phyloP scores from a whole-genome alignment of 371 early-diverging fungal species.

The Rhizomucor miehei region DNA sequence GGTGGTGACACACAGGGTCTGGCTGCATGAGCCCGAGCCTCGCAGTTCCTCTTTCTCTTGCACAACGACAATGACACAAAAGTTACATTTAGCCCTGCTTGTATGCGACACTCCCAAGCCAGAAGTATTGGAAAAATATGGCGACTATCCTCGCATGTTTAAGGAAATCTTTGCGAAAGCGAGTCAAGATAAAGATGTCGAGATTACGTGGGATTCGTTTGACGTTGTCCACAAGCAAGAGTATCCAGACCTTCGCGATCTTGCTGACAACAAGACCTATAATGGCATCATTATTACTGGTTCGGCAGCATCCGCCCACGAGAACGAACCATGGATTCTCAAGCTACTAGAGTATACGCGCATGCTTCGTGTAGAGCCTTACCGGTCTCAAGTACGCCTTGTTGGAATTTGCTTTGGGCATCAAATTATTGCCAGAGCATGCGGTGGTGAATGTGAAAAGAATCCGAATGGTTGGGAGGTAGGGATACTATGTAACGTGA shows the following conservation, averaged over 20 bases:
- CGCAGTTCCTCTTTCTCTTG: slow-evolving; percentile 7
- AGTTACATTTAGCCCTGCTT: slow-evolving; percentile 40
- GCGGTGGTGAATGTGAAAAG: slow-evolving; percentile 53
- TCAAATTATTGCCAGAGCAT: slow-evolving; percentile 70
- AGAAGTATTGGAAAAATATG: slow-evolving; percentile 43
- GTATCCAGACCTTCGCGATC: slow-evolving; percentile 33
- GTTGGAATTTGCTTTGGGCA: slow-evolving; percentile 80
- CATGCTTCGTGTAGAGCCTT: slow-evolving; percentile 10
- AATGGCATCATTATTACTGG: slow-evolving; percentile 38
- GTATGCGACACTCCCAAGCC: slow-evolving; percentile 58
- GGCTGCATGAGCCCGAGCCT: too few species aligned
- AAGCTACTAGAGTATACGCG: slow-evolving; percentile 51
- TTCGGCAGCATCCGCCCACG: slow-evolving; percentile 35
- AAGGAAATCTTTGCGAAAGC: slow-evolving; percentile 33
- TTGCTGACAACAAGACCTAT: slow-evolving; percentile 20
- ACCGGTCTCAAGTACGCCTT: slow-evolving; percentile 14
- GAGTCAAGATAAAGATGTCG: slow-evolving; percentile 12
- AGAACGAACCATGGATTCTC: slow-evolving; percentile 60
- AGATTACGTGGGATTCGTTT: slow-evolving; percentile 34
- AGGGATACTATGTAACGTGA: background rate
- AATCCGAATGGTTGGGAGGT: slow-evolving; percentile 75
- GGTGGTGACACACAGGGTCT: too few species aligned
- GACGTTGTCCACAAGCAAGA: slow-evolving; percentile 41
- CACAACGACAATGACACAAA: slow-evolving; percentile 5
- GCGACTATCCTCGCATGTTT: slow-evolving; percentile 51